Conservation (phyloP, 148 eudicot genomes). For the Salicornia ramosissima region DNA sequence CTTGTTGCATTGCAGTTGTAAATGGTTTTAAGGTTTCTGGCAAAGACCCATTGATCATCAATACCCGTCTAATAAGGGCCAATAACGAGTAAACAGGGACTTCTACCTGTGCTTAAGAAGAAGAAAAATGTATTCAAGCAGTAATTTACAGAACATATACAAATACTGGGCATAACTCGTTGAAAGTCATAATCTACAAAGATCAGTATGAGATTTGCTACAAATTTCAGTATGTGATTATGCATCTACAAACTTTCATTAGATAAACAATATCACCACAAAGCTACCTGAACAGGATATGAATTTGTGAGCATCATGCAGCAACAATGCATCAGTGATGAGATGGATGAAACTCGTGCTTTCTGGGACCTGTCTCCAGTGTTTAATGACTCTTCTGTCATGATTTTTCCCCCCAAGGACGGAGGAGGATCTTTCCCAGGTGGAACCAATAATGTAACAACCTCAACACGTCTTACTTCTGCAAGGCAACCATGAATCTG, state of each 20-base stretch:
- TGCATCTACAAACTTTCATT: not conserved
- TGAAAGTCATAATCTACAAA: slow-evolving; percentile 1
- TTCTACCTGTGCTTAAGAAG: slow-evolving; percentile 43
- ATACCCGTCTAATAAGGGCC: slow-evolving; percentile 58
- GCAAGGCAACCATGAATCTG: slow-evolving; percentile 21
- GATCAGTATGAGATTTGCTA: not conserved
- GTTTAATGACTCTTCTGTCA: slow-evolving; percentile 32
- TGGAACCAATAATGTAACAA: slow-evolving; percentile 50
- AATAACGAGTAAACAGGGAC: slow-evolving; percentile 61
- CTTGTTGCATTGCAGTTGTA: slow-evolving; percentile 77
- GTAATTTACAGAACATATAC: not conserved
- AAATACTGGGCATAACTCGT: not conserved
- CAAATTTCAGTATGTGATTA: too few species aligned
- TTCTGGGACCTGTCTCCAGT: slow-evolving; percentile 46
- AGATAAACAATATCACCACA: not conserved
- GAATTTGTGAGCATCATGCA: slow-evolving; percentile 61
- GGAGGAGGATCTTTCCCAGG: slow-evolving; percentile 75
- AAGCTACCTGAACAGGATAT: slow-evolving; percentile 69
- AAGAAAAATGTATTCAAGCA: not conserved
- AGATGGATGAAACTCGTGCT: slow-evolving; percentile 45
- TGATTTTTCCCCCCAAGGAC: slow-evolving; percentile 52
- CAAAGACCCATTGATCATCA: slow-evolving; percentile 79
- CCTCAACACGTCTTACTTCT: slow-evolving; percentile 52
- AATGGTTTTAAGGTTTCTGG: slow-evolving; percentile 43
- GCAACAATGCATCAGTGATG: slow-evolving; percentile 59